A percentile compares a stretch with the other conserved stretches of the same genome.
phyloP scores from a whole-genome alignment of 176 grass and related monocot genomes.

The Dendrocalamus sinicus region DNA sequence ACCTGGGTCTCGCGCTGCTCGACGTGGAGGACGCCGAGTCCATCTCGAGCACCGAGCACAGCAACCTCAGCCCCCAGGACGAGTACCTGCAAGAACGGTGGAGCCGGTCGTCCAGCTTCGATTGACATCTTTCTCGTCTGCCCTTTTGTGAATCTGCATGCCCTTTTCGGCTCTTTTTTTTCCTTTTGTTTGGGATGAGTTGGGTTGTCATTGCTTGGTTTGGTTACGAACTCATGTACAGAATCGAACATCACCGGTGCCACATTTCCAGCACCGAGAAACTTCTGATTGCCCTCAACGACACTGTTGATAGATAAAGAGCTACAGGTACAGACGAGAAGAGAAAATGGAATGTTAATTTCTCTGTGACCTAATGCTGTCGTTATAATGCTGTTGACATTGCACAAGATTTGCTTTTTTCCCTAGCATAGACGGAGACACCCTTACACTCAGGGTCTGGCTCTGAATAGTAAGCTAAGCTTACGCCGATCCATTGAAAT shows the following conservation, averaged over 20 bases:
- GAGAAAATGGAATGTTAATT: not conserved
- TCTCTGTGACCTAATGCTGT: too few relatives aligned
- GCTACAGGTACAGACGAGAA: not conserved
- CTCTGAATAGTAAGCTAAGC: not conserved
- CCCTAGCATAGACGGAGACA: not conserved
- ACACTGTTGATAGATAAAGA: not conserved
- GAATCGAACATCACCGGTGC: constrained; percentile 2
- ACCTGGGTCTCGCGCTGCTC: constrained; percentile 70
- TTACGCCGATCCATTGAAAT: not conserved
- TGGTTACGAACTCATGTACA: constrained; percentile 39
- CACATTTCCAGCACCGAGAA: constrained; percentile 29
- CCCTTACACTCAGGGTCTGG: not conserved
- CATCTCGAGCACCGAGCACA: constrained; percentile 75
- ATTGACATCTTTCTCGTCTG: constrained; percentile 37
- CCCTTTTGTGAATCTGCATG: not conserved
- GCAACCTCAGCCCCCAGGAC: constrained; percentile 67
- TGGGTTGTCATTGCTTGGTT: constrained; percentile 10
- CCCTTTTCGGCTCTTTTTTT: fast-evolving
- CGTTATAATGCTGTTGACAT: not conserved
- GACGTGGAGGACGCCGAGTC: constrained; percentile 82
- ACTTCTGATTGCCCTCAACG: not conserved
- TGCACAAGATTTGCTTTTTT: not conserved
- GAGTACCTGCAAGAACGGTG: constrained; percentile 84
- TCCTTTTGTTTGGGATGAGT: not conserved
- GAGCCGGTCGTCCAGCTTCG: constrained; percentile 92